Conservation (phyloP, 148 eudicot genomes). For the Rhododendron kiyosumense region DNA sequence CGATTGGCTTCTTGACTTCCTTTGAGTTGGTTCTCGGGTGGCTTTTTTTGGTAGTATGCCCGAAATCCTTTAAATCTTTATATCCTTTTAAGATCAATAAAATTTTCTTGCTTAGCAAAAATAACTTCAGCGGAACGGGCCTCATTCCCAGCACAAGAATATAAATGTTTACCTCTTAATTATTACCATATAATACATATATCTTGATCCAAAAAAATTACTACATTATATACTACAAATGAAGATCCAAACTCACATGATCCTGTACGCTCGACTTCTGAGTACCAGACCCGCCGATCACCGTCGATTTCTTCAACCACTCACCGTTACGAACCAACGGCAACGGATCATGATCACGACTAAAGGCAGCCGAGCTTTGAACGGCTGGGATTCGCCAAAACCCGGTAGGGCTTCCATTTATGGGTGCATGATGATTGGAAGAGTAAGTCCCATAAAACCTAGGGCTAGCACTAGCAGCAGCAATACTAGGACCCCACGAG, state of each 20-base stretch:
- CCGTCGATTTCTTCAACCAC: conserved; percentile 14
- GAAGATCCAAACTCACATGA: conserved; percentile 97
- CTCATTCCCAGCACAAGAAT: not conserved
- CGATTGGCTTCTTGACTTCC: too few relatives aligned
- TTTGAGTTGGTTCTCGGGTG: too few relatives aligned
- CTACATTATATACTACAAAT: conserved; percentile 37
- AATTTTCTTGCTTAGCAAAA: too few relatives aligned
- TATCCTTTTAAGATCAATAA: too few relatives aligned
- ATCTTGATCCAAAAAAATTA: not conserved
- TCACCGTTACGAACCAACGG: conserved; percentile 18
- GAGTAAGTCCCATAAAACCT: conserved; percentile 16
- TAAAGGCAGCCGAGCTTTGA: conserved; percentile 19
- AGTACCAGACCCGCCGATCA: conserved; percentile 18
- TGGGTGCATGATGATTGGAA: conserved; percentile 26
- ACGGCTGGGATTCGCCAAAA: conserved; percentile 57
- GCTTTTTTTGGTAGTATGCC: too few relatives aligned
- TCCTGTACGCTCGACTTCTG: conserved; percentile 43
- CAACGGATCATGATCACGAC: conserved; percentile 18
- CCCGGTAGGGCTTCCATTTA: conserved; percentile 66
- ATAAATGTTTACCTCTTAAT: not conserved
- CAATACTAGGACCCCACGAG: conserved; percentile 16
- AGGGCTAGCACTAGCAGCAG: not conserved
- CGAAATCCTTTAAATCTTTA: too few relatives aligned
- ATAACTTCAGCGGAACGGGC: too few relatives aligned
- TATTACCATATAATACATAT: not conserved